These are phyloP conservation scores for Desmodesmus armatus DNA, from an alignment of 139 green algal species.

Conservation along the genomic window DNA sequence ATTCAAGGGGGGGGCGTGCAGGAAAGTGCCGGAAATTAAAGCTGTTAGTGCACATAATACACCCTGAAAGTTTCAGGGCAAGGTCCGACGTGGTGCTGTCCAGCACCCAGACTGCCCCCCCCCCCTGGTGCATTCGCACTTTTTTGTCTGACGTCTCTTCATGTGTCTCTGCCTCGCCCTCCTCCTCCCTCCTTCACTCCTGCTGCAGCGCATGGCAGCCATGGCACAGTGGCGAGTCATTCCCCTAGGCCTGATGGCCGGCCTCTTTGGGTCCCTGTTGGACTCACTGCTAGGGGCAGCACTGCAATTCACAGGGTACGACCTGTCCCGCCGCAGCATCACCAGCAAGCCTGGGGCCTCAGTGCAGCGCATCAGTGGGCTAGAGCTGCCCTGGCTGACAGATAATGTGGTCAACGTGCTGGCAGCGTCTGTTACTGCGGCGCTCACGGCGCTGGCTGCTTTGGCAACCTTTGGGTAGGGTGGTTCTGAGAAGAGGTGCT, in stretches of 20 bases:
- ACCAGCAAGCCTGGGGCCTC: conserved; percentile 63
- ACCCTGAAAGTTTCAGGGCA: not conserved
- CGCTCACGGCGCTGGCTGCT: conserved; percentile 51
- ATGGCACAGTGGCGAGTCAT: conserved; percentile 70
- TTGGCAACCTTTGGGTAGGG: conserved; percentile 50
- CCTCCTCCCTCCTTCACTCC: not conserved
- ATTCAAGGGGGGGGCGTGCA: too few species aligned
- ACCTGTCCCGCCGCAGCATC: conserved; percentile 54
- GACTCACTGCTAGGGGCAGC: conserved; percentile 95
- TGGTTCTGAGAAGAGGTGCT: not conserved
- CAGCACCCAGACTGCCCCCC: too few species aligned
- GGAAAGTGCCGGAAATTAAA: not conserved
- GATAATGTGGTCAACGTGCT: conserved; percentile 70
- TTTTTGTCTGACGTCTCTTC: not conserved
- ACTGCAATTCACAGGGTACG: conserved; percentile 89
- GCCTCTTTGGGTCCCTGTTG: conserved; percentile 85
- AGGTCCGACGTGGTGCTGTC: too few species aligned
- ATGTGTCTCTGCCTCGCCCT: not conserved
- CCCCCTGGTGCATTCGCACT: not conserved
- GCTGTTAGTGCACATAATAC: not conserved
- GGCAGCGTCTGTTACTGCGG: conserved; percentile 39
- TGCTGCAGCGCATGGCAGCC: conserved; percentile 42
- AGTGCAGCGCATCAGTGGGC: conserved; percentile 69
- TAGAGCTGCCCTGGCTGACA: conserved; percentile 31
- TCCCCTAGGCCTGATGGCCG: conserved; percentile 74